These are phyloP conservation scores for Exsudoporus frostii DNA, from an alignment of 768 basidiomycete genomes.

Conservation along the genomic window DNA sequence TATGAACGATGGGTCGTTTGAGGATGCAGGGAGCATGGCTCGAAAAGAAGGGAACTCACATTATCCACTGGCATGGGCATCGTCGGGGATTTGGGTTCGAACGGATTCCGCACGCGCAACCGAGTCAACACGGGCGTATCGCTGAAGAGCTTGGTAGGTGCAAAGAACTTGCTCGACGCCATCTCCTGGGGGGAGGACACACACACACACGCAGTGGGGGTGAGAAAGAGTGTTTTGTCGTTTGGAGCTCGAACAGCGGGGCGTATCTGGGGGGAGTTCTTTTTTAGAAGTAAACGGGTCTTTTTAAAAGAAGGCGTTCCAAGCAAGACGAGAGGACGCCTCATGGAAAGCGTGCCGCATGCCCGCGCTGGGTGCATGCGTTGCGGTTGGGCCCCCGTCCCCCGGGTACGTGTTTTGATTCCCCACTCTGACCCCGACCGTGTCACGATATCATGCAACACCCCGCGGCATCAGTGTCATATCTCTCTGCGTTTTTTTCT, in stretches of 20 bases:
- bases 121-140: slow-evolving; percentile 22
- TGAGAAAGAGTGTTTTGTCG: slow-evolving; percentile 12
- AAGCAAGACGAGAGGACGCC: slow-evolving; percentile 22
- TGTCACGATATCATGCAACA: not conserved
- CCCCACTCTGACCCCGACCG: slow-evolving; percentile 18
- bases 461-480: slow-evolving; percentile 3
- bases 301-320: slow-evolving; percentile 20
- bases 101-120: slow-evolving; percentile 25
- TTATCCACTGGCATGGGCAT: slow-evolving; percentile 32
- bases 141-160: slow-evolving; percentile 18
- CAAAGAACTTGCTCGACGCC: slow-evolving; percentile 24
- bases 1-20: not conserved
- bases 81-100: slow-evolving; percentile 19
- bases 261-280: slow-evolving; percentile 21
- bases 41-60: slow-evolving; percentile 15
- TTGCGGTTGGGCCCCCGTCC: slow-evolving; percentile 10
- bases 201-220: slow-evolving; percentile 15
- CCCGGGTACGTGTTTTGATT: slow-evolving; percentile 2
- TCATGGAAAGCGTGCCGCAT: slow-evolving; percentile 32
- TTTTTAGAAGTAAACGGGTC: slow-evolving; percentile 8
- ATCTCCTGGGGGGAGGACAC: slow-evolving; percentile 8
- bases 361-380: slow-evolving; percentile 19
- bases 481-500: not conserved
- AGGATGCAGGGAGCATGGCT: not conserved
- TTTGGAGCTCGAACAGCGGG: slow-evolving; percentile 17